Base-by-base conservation (phyloP, 1,284 basidiomycete genomes). In the Boletus albobrunnescens region DNA sequence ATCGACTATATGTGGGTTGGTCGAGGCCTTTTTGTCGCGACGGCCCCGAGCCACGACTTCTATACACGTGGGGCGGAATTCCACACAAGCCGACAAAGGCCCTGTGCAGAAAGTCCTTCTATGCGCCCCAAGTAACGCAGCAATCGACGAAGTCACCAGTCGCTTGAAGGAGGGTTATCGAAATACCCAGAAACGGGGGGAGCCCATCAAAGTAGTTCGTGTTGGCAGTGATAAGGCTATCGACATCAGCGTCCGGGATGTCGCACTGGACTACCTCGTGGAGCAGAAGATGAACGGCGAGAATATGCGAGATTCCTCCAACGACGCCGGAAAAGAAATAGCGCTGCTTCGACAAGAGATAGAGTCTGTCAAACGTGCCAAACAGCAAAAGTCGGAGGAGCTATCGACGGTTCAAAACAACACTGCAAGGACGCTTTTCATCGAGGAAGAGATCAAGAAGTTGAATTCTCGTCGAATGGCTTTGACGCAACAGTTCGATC, bases 101-200 rank as follows among this genome's bases (percentile, higher is more conserved):
- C 63, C 74, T 2, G 68, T 75, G 3, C 71, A 81, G 49, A 96
- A 96, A 65, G 75, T 99, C 37, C 77, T 99, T 14, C 76, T 99
- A 23, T 99, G 96, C 63, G 96, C 96, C 0, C 96, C 96, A 1
- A 95, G 91, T 73, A 99, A 99, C 66, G 96, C 96, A 13, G 96
- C 96, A 33, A 95, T 99, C 43, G 94, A 99, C 64, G 96, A 99
- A 71, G 86, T 99, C 22, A 91, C 92, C 6, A 81, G 82, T 60
- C 86, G 96, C 46, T 71, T 98, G 33, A 90, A 89, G 64, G 83
- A 90, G 30, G 86, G 89, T 5, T 80, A 88, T 28, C 77, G 81
- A 28, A 75, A 79, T 17, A 67, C 80, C 10, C 72, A 79, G 22
- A 82, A 81, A 40, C 71, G 73, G 44, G 70, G 75, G 7, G 69